A percentile compares a stretch with the other conserved stretches of the same genome.
Conservation (phyloP, 768 basidiomycete genomes). For the Lepiota subincarnata region DNA sequence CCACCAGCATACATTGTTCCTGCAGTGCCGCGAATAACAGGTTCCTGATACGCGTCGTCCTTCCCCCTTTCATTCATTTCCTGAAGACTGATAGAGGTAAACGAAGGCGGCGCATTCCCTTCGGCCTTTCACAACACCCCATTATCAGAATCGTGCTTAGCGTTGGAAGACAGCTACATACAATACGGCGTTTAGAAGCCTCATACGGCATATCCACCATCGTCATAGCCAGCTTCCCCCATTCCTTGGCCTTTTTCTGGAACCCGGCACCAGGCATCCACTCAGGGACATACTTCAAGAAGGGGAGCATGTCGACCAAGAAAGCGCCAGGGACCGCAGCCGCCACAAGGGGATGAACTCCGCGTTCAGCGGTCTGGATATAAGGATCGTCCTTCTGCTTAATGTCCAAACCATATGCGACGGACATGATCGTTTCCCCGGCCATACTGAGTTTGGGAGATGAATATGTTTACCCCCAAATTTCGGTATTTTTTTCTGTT, state of each 20-base stretch:
- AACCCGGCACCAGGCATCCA: constrained; percentile 32
- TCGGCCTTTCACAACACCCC: constrained; percentile 10
- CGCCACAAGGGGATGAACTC: constrained; percentile 16
- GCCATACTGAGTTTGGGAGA: constrained; percentile 22
- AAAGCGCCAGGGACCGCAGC: constrained; percentile 27
- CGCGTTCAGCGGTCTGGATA: constrained; percentile 22
- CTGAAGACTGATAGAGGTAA: constrained; percentile 15
- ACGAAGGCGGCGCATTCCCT: constrained; percentile 14
- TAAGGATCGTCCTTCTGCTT: constrained; percentile 27
- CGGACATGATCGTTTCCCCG: constrained; percentile 27
- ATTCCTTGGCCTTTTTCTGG: constrained; percentile 36
- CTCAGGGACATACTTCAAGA: constrained; percentile 24
- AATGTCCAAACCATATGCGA: constrained; percentile 33
- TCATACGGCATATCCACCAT: constrained; percentile 33
- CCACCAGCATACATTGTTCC: constrained; percentile 21
- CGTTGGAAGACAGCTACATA: constrained; percentile 15
- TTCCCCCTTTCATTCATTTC: constrained; percentile 9
- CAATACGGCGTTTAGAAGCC: constrained; percentile 27
- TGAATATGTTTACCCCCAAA: too few species aligned
- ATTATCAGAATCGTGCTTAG: not conserved
- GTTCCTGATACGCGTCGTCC: constrained; percentile 15
- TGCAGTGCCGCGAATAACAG: constrained; percentile 19
- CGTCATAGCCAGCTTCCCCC: constrained; percentile 27
- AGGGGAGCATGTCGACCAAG: constrained; percentile 26
- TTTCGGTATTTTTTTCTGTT: too few species aligned